Base-by-base conservation (phyloP, 192 early-diverging fungal species). In the Cladochytrium replicatum region DNA sequence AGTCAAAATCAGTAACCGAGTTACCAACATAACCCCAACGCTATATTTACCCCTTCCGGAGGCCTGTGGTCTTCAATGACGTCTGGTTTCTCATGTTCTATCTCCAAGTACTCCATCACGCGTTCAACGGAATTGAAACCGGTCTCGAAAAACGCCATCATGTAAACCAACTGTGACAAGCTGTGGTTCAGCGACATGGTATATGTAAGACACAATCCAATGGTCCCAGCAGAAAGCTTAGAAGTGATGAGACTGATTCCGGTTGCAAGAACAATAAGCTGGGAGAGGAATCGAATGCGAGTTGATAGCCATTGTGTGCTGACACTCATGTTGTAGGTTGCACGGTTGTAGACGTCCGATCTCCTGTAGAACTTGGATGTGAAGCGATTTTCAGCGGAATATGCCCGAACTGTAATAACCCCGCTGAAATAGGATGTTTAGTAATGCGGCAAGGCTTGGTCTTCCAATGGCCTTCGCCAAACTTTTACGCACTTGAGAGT, bases 121-220 rank as follows among this genome's bases (percentile, higher is more conserved):
- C 89, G 80, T 59, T 93, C 89, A 32, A 87, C 74, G 1, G 3
- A 3, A 15, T 25, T 41, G 22, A 52, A 2, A 41, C 23, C 31
- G 53, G 71, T 75, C 38, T 75, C 68, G 9, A 81, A 56, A 37
- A 60, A 55, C 6, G 76, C 69, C 26, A 43, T 11, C 26, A 43
- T 11, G 24, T 84, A 74, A 48, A 93, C 76, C 34, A 88, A 52
- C 79, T 81, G 84, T 46, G 84, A 54, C 53, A 89, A 64, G 46
- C 70, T 66, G 22, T 68, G 63, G 0, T 87, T 84, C 56, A 92
- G 84, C 48, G 78, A 78, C 6, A 89, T 69, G 0, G 89, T 67
- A 34, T 88, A 88, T 55, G 68, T 75, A 28, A 93, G 68, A 41
- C 81, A 77, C 44, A 93, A 75, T 47, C 86, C 90, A 25, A 85